Evolutionary conservation across 495 filamentous ascomycete genomes (phyloP), one percentile per base, ranked within the genome.

Genomic region (Neurospora sp.): DNA sequence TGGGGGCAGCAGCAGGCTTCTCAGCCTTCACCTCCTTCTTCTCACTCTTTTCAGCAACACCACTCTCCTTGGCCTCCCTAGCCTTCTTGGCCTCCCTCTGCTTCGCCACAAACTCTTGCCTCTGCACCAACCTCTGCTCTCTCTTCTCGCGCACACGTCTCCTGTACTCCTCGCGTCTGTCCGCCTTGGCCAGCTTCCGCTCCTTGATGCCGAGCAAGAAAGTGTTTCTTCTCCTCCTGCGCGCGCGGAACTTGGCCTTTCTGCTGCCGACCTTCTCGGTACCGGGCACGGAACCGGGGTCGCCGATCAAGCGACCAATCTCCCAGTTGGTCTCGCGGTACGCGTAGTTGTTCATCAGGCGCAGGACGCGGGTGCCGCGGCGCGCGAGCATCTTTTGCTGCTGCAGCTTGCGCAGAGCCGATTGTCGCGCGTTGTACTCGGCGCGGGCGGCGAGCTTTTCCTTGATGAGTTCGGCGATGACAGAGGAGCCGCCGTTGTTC

Each of bases 271-370:
- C 41, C 76, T 78, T 78, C 69, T 78, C 79, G 4, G 78, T 74
- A 41, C 80, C 79, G 3, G 76, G 73, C 4, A 79, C 71, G 69
- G 40, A 71, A 48, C 80, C 79, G 20, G 69, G 73, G 42, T 78
- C 76, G 59, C 77, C 77, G 1, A 85, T 77, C 40, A 86, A 71
- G 1, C 82, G 83, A 70, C 94, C 94, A 83, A 98, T 94, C 79
- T 90, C 82, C 91, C 91, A 95, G 82, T 96, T 97, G 70, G 88
- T 85, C 83, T 94, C 90, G 73, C 93, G 87, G 82, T 93, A 94
- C 83, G 91, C 90, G 81, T 94, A 94, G 70, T 92, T 90, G 6
- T 86, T 84, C 65, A 89, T 85, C 73, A 94, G 79, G 71, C 85
- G 83, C 42, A 88, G 78, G 8, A 85, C 75, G 80, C 73, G 81